Evolutionary conservation across 306 rosid genomes (phyloP).

Genomic region (Pterocarpus macrocarpus): DNA sequence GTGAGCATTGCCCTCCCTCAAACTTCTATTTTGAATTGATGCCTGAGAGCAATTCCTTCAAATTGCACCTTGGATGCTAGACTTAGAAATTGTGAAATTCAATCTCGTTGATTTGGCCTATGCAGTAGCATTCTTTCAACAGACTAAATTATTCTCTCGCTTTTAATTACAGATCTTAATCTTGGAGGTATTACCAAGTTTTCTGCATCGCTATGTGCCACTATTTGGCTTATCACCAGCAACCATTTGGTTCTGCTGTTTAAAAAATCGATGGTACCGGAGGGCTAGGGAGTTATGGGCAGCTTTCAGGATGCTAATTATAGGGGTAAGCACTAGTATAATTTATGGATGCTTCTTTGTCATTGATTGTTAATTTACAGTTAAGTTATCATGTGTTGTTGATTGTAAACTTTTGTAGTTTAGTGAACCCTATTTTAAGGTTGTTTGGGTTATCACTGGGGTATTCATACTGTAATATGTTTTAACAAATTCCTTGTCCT

Average conservation of each 20-base stretch:
- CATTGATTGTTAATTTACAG: not conserved
- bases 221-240: slow-evolving; percentile 47
- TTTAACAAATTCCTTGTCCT: not conserved
- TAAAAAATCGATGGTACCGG: slow-evolving; percentile 78
- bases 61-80: not conserved
- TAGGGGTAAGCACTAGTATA: slow-evolving; percentile 56
- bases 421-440: slow-evolving; percentile 3
- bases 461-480: slow-evolving; percentile 24
- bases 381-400: slow-evolving; percentile 18
- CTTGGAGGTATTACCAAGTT: slow-evolving; percentile 50
- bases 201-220: slow-evolving; percentile 47
- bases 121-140: slow-evolving; percentile 19
- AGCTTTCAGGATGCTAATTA: slow-evolving; percentile 58
- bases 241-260: slow-evolving; percentile 40
- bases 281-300: slow-evolving; percentile 87
- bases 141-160: slow-evolving; percentile 10
- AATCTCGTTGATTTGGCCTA: not conserved
- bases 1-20: slow-evolving; percentile 9
- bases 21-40: not conserved
- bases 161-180: slow-evolving; percentile 49
- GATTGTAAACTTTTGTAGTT: slow-evolving; percentile 11
- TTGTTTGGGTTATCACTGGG: slow-evolving; percentile 1
- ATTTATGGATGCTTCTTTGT: slow-evolving; percentile 30
- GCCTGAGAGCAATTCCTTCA: not conserved
- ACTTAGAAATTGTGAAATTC: not conserved